Conservation (phyloP, 257 asterid genomes). For the Solanum appendiculatum region DNA sequence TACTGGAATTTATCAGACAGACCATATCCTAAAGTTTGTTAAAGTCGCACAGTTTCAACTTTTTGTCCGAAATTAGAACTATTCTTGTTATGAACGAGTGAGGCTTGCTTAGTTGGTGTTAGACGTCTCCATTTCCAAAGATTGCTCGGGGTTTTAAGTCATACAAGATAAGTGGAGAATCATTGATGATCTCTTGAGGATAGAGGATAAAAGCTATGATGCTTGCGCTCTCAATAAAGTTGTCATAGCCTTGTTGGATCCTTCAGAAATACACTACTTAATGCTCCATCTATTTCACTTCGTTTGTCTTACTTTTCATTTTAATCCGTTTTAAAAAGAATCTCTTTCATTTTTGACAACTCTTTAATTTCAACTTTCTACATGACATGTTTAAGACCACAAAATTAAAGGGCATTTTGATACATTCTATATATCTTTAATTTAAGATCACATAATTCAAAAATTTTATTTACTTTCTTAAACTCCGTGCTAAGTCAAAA, state of each 20-base stretch:
- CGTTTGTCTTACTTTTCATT: background rate
- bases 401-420: too few relatives aligned
- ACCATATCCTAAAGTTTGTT: background rate
- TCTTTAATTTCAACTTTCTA: accelerated
- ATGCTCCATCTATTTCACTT: background rate
- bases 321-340: accelerated
- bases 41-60: background rate
- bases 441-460: background rate
- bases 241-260: background rate
- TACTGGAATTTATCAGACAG: background rate
- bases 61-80: background rate
- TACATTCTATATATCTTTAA: background rate
- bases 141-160: background rate
- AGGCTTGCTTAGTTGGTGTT: background rate
- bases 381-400: background rate
- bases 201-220: background rate
- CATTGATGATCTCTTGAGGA: background rate
- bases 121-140: background rate
- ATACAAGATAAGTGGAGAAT: background rate
- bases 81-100: background rate
- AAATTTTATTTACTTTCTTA: background rate
- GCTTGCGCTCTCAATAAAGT: background rate
- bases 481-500: accelerated
- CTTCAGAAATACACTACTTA: background rate
- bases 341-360: background rate